phyloP scores from a whole-genome alignment of 2,329 filamentous ascomycete genomes.

The Calycina herbarum region DNA sequence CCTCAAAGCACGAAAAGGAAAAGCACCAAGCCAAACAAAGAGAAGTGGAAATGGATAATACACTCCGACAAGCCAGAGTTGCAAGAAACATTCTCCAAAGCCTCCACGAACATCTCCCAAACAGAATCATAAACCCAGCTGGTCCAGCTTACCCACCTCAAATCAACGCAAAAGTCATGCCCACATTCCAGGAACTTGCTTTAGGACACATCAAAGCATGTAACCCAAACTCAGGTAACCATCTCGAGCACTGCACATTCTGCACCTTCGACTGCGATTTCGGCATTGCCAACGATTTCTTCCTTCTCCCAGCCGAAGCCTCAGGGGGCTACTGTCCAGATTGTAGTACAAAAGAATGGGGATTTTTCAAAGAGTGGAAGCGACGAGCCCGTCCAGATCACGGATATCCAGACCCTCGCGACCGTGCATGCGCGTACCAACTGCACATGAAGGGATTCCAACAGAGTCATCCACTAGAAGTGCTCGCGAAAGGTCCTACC shows the following conservation, averaged over 20 bases:
- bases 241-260: slow-evolving; percentile 21
- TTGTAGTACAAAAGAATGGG: slow-evolving; percentile 15
- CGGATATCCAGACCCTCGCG: background rate
- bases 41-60: background rate
- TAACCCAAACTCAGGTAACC: background rate
- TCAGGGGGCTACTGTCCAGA: slow-evolving; percentile 20
- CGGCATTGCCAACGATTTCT: slow-evolving; percentile 18
- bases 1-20: too few relatives aligned
- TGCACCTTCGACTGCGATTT: slow-evolving; percentile 22
- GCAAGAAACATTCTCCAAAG: background rate
- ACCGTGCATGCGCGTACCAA: background rate
- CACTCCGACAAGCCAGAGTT: background rate
- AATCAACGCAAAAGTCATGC: background rate
- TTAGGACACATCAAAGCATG: slow-evolving; percentile 12
- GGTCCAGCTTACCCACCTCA: background rate
- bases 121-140: background rate
- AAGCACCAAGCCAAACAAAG: too few relatives aligned
- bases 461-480: background rate
- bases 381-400: too few relatives aligned
- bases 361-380: background rate
- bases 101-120: background rate
- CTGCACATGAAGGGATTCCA: background rate
- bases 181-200: background rate
- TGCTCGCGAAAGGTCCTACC: background rate
- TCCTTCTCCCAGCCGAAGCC: slow-evolving; percentile 23